Conservation (phyloP, 2,329 filamentous ascomycete genomes). For the Fusarium ramigenum region DNA sequence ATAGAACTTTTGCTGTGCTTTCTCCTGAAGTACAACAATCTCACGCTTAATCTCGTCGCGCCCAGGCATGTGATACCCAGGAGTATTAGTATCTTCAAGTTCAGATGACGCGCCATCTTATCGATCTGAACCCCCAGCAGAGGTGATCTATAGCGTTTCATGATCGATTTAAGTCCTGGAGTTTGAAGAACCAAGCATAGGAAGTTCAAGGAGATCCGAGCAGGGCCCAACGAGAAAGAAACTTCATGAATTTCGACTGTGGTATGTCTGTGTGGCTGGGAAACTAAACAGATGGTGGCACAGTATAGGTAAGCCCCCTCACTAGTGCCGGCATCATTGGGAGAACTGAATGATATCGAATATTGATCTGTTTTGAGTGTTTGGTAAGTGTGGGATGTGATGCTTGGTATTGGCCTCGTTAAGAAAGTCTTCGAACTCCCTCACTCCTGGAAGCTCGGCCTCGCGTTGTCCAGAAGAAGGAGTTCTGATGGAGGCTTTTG, state of each 20-base stretch:
- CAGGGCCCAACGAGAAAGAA: neutral
- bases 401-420: neutral
- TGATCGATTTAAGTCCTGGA: neutral
- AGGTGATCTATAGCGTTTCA: neutral
- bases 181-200: neutral
- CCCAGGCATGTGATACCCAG: neutral
- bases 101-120: neutral
- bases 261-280: neutral
- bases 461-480: neutral
- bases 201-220: neutral
- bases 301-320: neutral
- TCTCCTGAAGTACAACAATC: neutral
- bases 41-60: rapidly evolving
- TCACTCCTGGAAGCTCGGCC: neutral
- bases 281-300: neutral
- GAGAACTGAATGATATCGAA: neutral
- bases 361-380: neutral
- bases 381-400: neutral
- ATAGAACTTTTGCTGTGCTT: neutral
- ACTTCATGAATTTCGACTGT: neutral
- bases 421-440: neutral
- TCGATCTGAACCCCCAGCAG: neutral
- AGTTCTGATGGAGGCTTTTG: no score
- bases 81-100: neutral
- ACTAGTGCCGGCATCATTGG: neutral